Base-by-base conservation (phyloP, 2,329 filamentous ascomycete genomes). In the Colletotrichum plurivorum region DNA sequence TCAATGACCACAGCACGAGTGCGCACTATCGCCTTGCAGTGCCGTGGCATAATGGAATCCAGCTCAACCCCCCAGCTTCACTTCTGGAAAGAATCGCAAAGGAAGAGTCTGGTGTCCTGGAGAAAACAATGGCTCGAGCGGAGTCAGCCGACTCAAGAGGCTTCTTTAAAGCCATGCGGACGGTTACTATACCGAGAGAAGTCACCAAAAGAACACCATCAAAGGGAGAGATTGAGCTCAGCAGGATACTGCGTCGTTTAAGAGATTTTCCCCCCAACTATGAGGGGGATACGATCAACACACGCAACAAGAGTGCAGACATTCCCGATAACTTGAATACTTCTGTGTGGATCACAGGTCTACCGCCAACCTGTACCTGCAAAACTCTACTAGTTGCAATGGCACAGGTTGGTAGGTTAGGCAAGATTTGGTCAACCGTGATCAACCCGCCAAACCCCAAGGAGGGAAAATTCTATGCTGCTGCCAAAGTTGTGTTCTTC, bases 401-500 rank as follows among this genome's bases (percentile, higher is more conserved):
- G 2, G 18, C 41, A 12, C 12, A 18, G 1, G 7, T 58, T 41
- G 63, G 57, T 4, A 22, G 18, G 2, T 41, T 45, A 2, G 57
- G 54, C 20, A 67, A 70, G 31, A 45, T 56, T 13, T 67, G 9
- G 6, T 46, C 58, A 20, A 36, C 62, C 1, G 20, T 57, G 7
- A 57, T 69, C 25, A 58, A 60, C 12, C 12, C 49, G 5, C 36
- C 62, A 13, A 45, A 62, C 18, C 25, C 52, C 5, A 10, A 43
- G 4, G 54, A 57, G 27, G 18, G 43, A 25, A 54, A 49, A 22
- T 31, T 5, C 16, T 22, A 20, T 31, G 15, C 67, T 10, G 52
- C 62, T 15, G 62, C 62, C 13, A 66, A 58, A 36, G 25, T 66
- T 9, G 56, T 62, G 16, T 69, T 66, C 27, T 69, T 56, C 51